Evolutionary conservation across 495 filamentous ascomycete genomes (phyloP).

Genomic region (Talaromyces trachyspermus): DNA sequence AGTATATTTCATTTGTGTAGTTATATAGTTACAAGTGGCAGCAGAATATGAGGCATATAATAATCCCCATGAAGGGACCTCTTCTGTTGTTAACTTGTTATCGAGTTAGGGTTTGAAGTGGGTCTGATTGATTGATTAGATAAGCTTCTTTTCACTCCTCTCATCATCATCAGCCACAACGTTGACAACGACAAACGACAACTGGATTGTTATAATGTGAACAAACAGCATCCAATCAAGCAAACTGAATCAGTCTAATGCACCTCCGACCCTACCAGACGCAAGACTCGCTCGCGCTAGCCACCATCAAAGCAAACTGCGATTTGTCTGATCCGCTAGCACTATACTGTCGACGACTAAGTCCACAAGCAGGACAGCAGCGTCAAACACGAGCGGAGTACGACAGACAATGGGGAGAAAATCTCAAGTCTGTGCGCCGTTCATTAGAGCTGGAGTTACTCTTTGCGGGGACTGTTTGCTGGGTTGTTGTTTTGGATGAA

Average conservation of each 20-base stretch:
- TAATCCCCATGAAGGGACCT: too few species aligned
- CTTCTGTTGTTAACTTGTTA: neutral
- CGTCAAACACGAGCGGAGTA: neutral
- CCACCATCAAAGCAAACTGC: conserved; percentile 6
- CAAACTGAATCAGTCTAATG: neutral
- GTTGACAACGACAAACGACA: neutral
- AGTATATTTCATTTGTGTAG: too few species aligned
- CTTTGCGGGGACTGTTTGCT: neutral
- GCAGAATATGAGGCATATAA: too few species aligned
- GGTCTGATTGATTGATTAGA: too few species aligned
- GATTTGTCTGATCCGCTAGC: conserved; percentile 6
- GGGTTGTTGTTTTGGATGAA: neutral
- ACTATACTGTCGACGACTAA: conserved; percentile 1
- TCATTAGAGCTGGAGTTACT: neutral
- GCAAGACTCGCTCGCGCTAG: neutral
- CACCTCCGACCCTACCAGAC: neutral
- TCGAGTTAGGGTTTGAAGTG: neutral
- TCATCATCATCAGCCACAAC: neutral
- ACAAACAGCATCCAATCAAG: neutral
- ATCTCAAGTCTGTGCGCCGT: neutral
- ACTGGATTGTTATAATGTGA: too few species aligned
- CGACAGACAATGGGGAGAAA: conserved; percentile 1
- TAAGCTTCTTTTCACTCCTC: neutral
- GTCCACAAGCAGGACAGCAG: neutral
- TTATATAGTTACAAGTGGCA: too few species aligned